Percentiles rank a stretch among this genome's conserved stretches.
These are phyloP conservation scores for Quercus wislizeni DNA, from an alignment of 306 rosid species.

Conservation along the genomic window DNA sequence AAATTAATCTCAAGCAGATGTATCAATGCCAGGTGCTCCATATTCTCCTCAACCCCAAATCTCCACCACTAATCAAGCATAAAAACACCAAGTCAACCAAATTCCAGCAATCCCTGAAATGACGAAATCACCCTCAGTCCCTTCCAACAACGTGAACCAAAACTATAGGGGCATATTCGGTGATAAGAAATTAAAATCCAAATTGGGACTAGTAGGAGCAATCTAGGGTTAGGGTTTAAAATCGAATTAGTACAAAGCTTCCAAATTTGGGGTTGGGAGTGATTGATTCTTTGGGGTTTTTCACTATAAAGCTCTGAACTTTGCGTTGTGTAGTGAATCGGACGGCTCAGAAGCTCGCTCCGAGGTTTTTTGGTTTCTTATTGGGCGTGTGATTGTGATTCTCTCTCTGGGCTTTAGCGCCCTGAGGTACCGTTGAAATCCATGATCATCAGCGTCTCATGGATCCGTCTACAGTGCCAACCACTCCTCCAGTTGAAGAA, in stretches of 20 bases:
- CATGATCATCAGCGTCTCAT: conserved; percentile 77
- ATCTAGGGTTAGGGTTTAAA: not conserved
- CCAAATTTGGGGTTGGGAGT: not conserved
- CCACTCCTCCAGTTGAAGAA: conserved; percentile 49
- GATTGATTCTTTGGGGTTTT: not conserved
- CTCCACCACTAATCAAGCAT: not conserved
- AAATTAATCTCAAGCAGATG: not conserved
- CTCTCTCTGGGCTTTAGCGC: conserved; percentile 67
- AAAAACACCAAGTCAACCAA: not conserved
- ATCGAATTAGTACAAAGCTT: not conserved
- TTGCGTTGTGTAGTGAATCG: not conserved
- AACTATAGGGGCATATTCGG: conserved; percentile 27
- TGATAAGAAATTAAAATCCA: too few relatives aligned
- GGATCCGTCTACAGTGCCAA: conserved; percentile 68
- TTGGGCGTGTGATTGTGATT: not conserved
- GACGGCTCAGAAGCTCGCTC: not conserved
- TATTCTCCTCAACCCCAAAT: not conserved
- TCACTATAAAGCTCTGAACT: not conserved
- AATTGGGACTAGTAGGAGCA: not conserved
- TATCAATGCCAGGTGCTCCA: not conserved
- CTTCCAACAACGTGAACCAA: not conserved
- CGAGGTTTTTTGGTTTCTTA: not conserved
- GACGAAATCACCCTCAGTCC: not conserved
- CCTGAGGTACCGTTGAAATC: conserved; percentile 55
- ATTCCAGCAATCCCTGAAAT: not conserved